phyloP scores from a whole-genome alignment of 2,329 filamentous ascomycete species.

The Colletotrichum higginsianum region DNA sequence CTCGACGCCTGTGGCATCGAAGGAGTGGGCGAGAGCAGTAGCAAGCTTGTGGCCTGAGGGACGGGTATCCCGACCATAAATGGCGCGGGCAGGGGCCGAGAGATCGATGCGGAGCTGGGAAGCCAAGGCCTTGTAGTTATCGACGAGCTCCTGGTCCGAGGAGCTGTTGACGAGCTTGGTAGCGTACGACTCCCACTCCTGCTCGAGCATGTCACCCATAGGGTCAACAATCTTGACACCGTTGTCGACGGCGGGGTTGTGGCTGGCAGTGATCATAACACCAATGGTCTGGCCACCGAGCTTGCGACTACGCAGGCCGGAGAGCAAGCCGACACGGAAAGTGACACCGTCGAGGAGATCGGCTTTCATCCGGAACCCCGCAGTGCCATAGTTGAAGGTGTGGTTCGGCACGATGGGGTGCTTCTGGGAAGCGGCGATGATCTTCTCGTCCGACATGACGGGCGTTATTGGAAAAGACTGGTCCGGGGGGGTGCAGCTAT shows the following conservation, averaged over 20 bases:
- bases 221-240: conserved; percentile 97
- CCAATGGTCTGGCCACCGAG: conserved; percentile 92
- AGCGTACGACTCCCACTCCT: conserved; percentile 92
- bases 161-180: conserved; percentile 90
- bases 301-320: conserved; percentile 90
- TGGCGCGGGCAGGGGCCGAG: conserved; percentile 79
- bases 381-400: conserved; percentile 76
- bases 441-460: conserved; percentile 65
- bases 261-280: conserved; percentile 95
- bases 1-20: conserved; percentile 82
- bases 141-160: conserved; percentile 80
- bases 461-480: conserved; percentile 36
- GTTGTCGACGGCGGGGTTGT: conserved; percentile 92
- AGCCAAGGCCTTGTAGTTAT: conserved; percentile 83
- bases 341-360: conserved; percentile 92
- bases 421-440: conserved; percentile 74
- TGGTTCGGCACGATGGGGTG: conserved; percentile 71
- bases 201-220: conserved; percentile 97
- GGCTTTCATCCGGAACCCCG: conserved; percentile 78
- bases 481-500: not conserved
- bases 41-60: conserved; percentile 91
- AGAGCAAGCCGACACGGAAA: conserved; percentile 91
- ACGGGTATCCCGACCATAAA: conserved; percentile 93
- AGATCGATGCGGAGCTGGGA: conserved; percentile 83
- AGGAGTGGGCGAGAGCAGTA: conserved; percentile 81